Conservation (phyloP, 1,284 basidiomycete genomes). For the Phellopilus nigrolimitatus region DNA sequence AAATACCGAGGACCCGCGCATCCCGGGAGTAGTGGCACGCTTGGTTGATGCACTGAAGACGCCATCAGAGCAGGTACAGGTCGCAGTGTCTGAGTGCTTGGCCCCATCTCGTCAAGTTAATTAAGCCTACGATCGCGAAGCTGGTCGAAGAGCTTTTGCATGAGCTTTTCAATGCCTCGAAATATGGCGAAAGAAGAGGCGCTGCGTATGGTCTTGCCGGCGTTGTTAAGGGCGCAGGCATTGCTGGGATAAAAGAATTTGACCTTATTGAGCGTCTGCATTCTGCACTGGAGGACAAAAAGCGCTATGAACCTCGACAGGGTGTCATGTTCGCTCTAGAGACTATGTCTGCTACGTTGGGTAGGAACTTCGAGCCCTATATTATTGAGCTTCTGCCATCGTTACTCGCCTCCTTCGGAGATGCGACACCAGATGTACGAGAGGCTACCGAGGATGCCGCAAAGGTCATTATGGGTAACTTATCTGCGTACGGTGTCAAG, state of each 20-base stretch:
- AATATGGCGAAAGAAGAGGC: slow-evolving; percentile 90
- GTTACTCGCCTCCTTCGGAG: slow-evolving; percentile 89
- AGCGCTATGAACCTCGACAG: slow-evolving; percentile 81
- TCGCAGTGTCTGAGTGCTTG: slow-evolving; percentile 93
- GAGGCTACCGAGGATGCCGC: slow-evolving; percentile 95
- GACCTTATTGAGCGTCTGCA: slow-evolving; percentile 73
- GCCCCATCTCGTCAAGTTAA: slow-evolving; percentile 80
- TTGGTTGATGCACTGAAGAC: slow-evolving; percentile 90
- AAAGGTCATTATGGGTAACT: slow-evolving; percentile 90
- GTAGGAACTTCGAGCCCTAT: slow-evolving; percentile 93
- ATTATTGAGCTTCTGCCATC: slow-evolving; percentile 83
- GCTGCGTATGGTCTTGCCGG: slow-evolving; percentile 97
- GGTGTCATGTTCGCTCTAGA: slow-evolving; percentile 96
- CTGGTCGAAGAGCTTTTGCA: slow-evolving; percentile 77
- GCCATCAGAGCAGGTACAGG: slow-evolving; percentile 94
- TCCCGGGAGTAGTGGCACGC: slow-evolving; percentile 85
- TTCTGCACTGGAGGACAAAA: slow-evolving; percentile 86
- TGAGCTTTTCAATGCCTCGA: slow-evolving; percentile 72
- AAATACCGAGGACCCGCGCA: slow-evolving; percentile 67
- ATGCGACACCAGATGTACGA: slow-evolving; percentile 83
- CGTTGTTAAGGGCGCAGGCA: slow-evolving; percentile 85
- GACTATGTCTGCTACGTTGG: slow-evolving; percentile 82
- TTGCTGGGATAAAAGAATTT: slow-evolving; percentile 83
- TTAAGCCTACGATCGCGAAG: slow-evolving; percentile 57
- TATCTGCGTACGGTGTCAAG: slow-evolving; percentile 95